phyloP scores from a whole-genome alignment of 345 rosid species.

The Abelmoschus esculentus region DNA sequence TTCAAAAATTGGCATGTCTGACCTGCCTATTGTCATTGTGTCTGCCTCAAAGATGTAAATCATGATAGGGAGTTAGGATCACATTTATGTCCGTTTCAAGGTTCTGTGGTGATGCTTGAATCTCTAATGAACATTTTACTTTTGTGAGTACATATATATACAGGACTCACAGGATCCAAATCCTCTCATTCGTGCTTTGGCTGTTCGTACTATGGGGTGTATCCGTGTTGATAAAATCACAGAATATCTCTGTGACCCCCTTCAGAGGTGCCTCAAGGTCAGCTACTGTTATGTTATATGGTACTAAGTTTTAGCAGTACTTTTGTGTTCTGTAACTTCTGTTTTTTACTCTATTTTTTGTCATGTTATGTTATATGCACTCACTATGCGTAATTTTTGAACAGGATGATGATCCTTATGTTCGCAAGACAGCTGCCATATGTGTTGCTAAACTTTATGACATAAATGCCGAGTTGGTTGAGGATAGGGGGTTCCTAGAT shows the following conservation, averaged over 20 bases:
- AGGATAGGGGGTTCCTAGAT: conserved; percentile 94
- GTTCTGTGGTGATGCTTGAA: background rate
- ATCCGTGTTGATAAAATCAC: conserved; percentile 99
- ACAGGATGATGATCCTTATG: conserved; percentile 99
- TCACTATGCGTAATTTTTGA: conserved; percentile 2
- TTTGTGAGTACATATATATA: conserved; percentile 23
- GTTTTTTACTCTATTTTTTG: background rate
- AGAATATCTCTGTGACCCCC: conserved; percentile 96
- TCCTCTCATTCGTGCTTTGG: conserved; percentile 96
- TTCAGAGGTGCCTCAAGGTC: conserved; percentile 98
- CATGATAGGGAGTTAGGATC: background rate
- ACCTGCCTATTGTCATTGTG: background rate
- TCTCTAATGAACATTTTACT: conserved; percentile 10
- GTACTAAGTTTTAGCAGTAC: background rate
- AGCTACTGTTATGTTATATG: background rate
- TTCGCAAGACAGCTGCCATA: conserved; percentile 95
- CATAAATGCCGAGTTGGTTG: conserved; percentile 96
- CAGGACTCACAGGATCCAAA: conserved; percentile 99
- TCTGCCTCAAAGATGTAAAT: background rate
- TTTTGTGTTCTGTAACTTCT: background rate
- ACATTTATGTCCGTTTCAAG: background rate
- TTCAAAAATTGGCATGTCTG: background rate
- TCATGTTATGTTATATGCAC: background rate
- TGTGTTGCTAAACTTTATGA: conserved; percentile 98
- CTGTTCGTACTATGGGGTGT: conserved; percentile 99